These are phyloP conservation scores for Pseudocercospora ulei DNA, from an alignment of 2,329 filamentous ascomycete species.

Conservation along the genomic window DNA sequence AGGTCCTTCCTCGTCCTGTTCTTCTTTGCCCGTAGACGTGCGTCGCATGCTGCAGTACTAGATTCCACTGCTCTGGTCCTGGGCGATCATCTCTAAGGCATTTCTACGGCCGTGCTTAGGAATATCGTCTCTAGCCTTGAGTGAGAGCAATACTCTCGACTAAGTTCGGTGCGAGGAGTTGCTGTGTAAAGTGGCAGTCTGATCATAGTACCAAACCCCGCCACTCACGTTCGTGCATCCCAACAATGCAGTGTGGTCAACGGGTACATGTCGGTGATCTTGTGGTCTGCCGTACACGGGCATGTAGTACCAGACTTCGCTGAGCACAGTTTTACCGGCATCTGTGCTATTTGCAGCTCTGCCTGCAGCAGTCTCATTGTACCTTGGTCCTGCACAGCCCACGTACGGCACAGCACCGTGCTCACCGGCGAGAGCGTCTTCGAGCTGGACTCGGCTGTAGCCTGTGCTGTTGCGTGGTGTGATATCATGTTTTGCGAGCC, in stretches of 20 bases:
- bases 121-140: too few relatives aligned
- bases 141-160: too few relatives aligned
- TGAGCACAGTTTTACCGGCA: conserved; percentile 49
- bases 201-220: conserved; percentile 49
- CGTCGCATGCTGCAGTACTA: too few relatives aligned
- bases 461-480: conserved; percentile 50
- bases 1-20: too few relatives aligned
- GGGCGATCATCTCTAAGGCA: too few relatives aligned
- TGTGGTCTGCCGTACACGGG: conserved; percentile 52
- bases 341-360: conserved; percentile 43
- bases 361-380: conserved; percentile 52
- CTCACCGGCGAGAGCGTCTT: conserved; percentile 42
- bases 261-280: conserved; percentile 41
- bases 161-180: conserved; percentile 1
- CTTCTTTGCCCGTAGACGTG: too few relatives aligned
- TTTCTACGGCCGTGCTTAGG: too few relatives aligned
- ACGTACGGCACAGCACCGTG: conserved; percentile 52
- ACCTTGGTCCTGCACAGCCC: conserved; percentile 52
- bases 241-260: conserved; percentile 43
- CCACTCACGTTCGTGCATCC: conserved; percentile 48
- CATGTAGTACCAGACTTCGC: conserved; percentile 59
- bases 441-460: conserved; percentile 48
- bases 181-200: conserved; percentile 31
- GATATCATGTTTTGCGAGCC: conserved; percentile 50
- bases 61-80: too few relatives aligned